Percentiles rank a stretch among this genome's conserved stretches.
These are phyloP conservation scores for Dysphania ambrosioides DNA, from an alignment of 148 eudicot genomes.

Conservation along the genomic window DNA sequence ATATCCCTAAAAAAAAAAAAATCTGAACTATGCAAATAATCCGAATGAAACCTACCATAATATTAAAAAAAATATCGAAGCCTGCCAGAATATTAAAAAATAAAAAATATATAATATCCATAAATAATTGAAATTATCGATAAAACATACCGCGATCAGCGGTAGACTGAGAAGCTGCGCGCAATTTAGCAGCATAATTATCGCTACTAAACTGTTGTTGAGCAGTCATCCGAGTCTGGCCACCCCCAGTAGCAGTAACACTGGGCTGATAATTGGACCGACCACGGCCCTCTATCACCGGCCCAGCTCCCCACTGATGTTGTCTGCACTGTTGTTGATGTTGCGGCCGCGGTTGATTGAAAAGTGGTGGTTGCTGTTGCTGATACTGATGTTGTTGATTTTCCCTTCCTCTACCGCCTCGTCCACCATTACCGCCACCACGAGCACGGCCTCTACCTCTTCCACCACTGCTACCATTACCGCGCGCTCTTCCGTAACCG, in stretches of 20 bases:
- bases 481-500: not conserved
- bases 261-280: not conserved
- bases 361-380: not conserved
- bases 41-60: not conserved
- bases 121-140: too few species aligned
- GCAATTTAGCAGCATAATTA: slow-evolving; percentile 9
- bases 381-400: not conserved
- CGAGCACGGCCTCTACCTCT: not conserved
- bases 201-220: slow-evolving; percentile 1
- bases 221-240: too few species aligned
- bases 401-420: slow-evolving; percentile 13
- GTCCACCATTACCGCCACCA: not conserved
- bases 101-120: not conserved
- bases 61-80: too few species aligned
- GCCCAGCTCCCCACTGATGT: slow-evolving; percentile 8
- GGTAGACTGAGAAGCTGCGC: not conserved
- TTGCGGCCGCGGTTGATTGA: not conserved
- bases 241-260: not conserved
- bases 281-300: not conserved
- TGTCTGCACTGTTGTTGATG: not conserved
- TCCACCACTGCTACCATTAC: not conserved
- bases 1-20: not conserved
- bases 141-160: slow-evolving; percentile 9
- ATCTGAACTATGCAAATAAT: not conserved
- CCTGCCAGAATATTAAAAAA: not conserved